Conservation (phyloP, 164 flowering plant genomes). For the Protea cynaroides region DNA sequence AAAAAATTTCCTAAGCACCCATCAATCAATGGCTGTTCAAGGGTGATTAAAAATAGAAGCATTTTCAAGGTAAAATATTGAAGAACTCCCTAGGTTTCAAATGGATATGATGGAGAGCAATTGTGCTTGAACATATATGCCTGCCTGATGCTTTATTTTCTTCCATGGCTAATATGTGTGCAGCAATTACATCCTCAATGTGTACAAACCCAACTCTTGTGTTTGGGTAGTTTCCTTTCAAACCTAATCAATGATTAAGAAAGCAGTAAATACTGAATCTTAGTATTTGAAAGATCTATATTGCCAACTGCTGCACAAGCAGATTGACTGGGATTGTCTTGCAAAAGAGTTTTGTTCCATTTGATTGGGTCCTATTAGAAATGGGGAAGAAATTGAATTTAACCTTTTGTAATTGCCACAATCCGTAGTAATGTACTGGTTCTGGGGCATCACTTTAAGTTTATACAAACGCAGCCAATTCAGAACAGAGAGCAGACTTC, state of each 20-base stretch:
- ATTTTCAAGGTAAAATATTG: no score
- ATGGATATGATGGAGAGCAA: slow-evolving; percentile 73
- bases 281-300: no score
- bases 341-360: no score
- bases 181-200: slow-evolving; percentile 74
- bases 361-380: no score
- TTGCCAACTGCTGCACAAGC: no score
- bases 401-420: slow-evolving; percentile 58
- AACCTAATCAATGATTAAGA: slow-evolving; percentile 29
- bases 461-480: no score
- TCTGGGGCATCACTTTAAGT: no score
- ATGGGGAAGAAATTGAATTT: not conserved
- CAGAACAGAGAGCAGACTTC: no score
- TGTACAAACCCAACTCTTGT: slow-evolving; percentile 74
- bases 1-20: no score
- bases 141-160: slow-evolving; percentile 69
- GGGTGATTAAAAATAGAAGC: no score
- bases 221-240: slow-evolving; percentile 56
- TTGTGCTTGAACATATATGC: slow-evolving; percentile 69
- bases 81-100: slow-evolving; percentile 43
- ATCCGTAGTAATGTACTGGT: slow-evolving; percentile 69
- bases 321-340: no score
- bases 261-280: not conserved
- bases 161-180: slow-evolving; percentile 85
- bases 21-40: no score